Percentiles rank a stretch among this genome's conserved stretches.
Conservation (phyloP, 2,329 filamentous ascomycete genomes). For the Neobulgaria alba region DNA sequence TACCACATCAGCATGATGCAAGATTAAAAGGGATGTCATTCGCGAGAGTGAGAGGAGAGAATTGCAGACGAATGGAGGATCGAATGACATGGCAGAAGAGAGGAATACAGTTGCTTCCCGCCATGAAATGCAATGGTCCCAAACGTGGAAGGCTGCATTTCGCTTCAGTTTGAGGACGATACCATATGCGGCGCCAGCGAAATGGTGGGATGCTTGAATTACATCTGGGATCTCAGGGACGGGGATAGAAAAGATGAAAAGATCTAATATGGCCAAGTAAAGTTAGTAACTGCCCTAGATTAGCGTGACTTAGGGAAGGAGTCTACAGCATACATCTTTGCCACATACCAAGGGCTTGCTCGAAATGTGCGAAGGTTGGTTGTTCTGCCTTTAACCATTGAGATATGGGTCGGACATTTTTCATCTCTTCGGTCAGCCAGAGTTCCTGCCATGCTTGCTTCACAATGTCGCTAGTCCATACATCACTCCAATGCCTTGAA, state of each 20-base stretch:
- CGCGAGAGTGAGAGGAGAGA: slow-evolving; percentile 22
- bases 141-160: slow-evolving; percentile 50
- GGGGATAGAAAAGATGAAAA: slow-evolving; percentile 40
- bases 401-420: slow-evolving; percentile 32
- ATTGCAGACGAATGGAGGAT: slow-evolving; percentile 24
- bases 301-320: no score
- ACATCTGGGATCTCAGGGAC: slow-evolving; percentile 40
- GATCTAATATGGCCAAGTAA: no score
- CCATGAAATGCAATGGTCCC: slow-evolving; percentile 57
- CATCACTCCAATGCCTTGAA: slow-evolving; percentile 36
- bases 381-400: slow-evolving; percentile 36
- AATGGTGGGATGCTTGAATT: slow-evolving; percentile 56
- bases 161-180: slow-evolving; percentile 54
- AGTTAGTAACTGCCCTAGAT: no score
- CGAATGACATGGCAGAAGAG: slow-evolving; percentile 22
- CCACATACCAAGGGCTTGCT: slow-evolving; percentile 38
- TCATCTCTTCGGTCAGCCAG: slow-evolving; percentile 36
- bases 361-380: slow-evolving; percentile 38
- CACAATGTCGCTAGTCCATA: slow-evolving; percentile 38
- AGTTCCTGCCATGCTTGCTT: slow-evolving; percentile 37
- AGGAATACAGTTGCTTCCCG: slow-evolving; percentile 35
- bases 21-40: slow-evolving; percentile 18
- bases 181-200: slow-evolving; percentile 50
- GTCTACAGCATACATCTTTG: no score
- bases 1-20: slow-evolving; percentile 48